These are phyloP conservation scores for Aureococcus anophagefferens DNA, from an alignment of 108 stramenopile genomes.

Conservation along the genomic window DNA sequence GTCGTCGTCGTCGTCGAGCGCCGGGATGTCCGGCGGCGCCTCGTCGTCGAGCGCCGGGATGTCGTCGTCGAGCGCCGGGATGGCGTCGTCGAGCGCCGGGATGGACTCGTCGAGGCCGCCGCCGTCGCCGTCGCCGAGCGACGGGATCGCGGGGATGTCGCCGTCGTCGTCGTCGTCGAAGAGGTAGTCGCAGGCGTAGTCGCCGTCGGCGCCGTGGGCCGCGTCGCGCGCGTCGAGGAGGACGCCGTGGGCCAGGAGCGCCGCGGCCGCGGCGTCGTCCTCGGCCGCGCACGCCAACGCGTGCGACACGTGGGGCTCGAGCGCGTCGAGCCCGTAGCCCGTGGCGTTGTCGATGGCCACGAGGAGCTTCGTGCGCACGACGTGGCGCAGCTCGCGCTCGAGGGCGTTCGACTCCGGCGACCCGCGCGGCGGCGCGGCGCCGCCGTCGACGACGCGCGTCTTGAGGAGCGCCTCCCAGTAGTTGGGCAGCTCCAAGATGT, in stretches of 20 bases:
- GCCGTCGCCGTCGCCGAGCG: no score
- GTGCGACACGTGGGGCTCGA: neutral
- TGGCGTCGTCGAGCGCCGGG: no score
- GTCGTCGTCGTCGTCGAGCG: neutral
- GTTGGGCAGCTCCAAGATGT: constrained; percentile 34
- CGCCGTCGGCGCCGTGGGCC: neutral
- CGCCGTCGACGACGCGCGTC: neutral
- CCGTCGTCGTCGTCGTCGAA: neutral
- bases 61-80: no score
- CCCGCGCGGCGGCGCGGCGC: neutral
- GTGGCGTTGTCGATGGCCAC: constrained; percentile 16
- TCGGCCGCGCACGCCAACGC: neutral
- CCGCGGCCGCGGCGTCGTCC: neutral
- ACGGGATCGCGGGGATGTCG: no score
- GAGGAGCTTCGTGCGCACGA: constrained; percentile 14
- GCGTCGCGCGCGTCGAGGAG: neutral
- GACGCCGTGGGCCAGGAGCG: neutral
- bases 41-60: neutral
- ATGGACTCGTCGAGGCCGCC: no score
- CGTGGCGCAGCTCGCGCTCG: neutral
- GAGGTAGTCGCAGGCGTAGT: neutral
- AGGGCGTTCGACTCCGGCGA: constrained; percentile 1
- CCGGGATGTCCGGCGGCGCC: neutral
- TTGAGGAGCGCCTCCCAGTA: constrained; percentile 31
- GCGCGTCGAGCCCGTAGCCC: constrained; percentile 25